Base-by-base conservation (phyloP, 75 land plant genomes). In the Isoetes taiwanensis region DNA sequence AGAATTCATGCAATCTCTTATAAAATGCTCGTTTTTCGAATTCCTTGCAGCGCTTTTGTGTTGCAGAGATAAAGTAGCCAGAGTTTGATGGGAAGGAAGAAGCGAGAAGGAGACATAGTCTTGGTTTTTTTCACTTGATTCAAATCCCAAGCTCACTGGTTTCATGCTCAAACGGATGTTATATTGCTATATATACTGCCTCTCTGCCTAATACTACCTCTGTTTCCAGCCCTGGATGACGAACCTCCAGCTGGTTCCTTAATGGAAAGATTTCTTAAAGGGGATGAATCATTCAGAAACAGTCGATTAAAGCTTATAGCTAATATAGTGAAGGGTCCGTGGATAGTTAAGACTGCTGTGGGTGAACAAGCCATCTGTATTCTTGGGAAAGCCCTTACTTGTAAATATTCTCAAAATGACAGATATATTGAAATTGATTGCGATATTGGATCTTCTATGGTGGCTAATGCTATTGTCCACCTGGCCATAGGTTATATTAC, bases 361-460 rank as follows among this genome's bases (percentile, higher is more conserved):
- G 99, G 99, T 8, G 99, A 89, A 78, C 99, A 94, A 39, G 99
- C 99, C 17, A 80, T 94, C 23, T 89, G 96, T 68, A 65, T 89
- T 28, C 80, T 94, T 58, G 99, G 96, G 0, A 68, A 74, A 34
- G 75, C 90, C 27, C 77, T 94, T 41, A 71, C 86, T 28, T 89
- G 99, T 67, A 64, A 78, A 34, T 94, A 80, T 62, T 30, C 32
- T 25, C 37, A 58, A 34, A 68, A 73, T 3, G 72, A 61, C 30
- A 76, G 82, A 34, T 85, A 59, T 58, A 16, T 82, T 12, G 96
- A 94, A 64, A 79, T 94, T 26, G 96, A 94, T 77, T 65, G 88
- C 30, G 99, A 94, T 61, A 82, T 94, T 54, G 99, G 99, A 5
- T 77, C 96, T 8, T 84, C 90, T 9, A 76, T 94, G 75, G 79